phyloP scores from a whole-genome alignment of 768 basidiomycete species.

The Leucogyrophana mollusca region DNA sequence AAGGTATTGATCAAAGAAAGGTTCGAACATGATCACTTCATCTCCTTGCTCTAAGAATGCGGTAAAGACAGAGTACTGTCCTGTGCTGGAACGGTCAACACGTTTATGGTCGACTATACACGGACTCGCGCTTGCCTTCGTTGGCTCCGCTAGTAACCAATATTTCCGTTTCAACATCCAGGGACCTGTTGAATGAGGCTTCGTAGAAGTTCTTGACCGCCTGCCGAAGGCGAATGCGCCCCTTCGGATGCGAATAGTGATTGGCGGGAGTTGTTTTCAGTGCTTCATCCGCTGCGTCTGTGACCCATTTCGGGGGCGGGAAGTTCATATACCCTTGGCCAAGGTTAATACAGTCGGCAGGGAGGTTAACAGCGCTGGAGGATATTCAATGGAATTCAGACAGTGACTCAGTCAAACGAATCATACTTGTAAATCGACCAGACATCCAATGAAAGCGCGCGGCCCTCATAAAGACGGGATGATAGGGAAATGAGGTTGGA shows the following conservation, averaged over 20 bases:
- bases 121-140: conserved; percentile 58
- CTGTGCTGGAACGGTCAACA: conserved; percentile 37
- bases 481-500: conserved; percentile 64
- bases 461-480: conserved; percentile 69
- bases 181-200: conserved; percentile 59
- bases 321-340: conserved; percentile 97
- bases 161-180: conserved; percentile 86
- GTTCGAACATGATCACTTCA: conserved; percentile 98
- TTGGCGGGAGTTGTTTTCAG: conserved; percentile 61
- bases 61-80: conserved; percentile 90
- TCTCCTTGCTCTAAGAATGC: conserved; percentile 92
- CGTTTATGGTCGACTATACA: background rate
- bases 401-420: conserved; percentile 4
- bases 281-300: conserved; percentile 69
- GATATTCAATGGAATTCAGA: conserved; percentile 8
- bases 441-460: conserved; percentile 80
- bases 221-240: conserved; percentile 81
- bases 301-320: conserved; percentile 77
- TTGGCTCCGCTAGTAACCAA: conserved; percentile 96
- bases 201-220: conserved; percentile 84
- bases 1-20: conserved; percentile 96
- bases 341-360: conserved; percentile 90
- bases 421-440: conserved; percentile 87
- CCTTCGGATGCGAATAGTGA: conserved; percentile 92
- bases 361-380: conserved; percentile 80